Base-by-base conservation (phyloP, 139 green algal species). In the Chlorella sp. region DNA sequence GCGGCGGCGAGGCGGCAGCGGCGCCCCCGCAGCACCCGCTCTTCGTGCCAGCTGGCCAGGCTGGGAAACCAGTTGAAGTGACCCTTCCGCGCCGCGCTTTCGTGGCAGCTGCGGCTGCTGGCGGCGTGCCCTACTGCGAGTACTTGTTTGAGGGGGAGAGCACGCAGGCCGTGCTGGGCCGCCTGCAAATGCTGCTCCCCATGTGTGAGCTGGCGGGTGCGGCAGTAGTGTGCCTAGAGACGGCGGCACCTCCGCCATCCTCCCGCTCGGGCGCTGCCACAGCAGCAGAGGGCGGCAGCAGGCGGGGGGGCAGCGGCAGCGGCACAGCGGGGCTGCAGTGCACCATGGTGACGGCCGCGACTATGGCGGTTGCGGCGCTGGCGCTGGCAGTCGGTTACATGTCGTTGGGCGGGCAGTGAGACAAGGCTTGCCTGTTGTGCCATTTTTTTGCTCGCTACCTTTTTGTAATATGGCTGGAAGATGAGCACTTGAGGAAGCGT, bases 101-200 rank as follows among this genome's bases (percentile, higher is more conserved):
- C 68, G 85, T 82, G 69, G 71, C 85, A 34, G n/a, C 82, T 3
- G 40, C 66, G 30, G 69, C 42, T 9, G 71, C 69, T 3, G 85
- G 85, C 37, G 71, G 66, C 32, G 12, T 89, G 14, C 53, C 48
- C 3, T 89, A 73, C 48, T 84, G 71, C 48, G 85, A 89, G n/a
- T 83, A 89, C 26, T 42, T 89, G 15, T 83, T 89, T 82, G 71
- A 71, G n/a, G 85, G 71, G 48, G 85, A 89, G 85, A 75, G 57
- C 57, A 76, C 32, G 9, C 82, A 86, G 82, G 82, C 82, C n/a
- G 4, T 75, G 60, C 82, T 86, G 34, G 82, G 82, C n/a, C 53
- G 82, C 28, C 82, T 86, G 82, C 82, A 76, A 37, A 22, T 88
- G 64, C 83, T 88, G 83, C 83, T 79, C 64, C 83, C 83, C 37